A percentile compares a stretch with the other conserved stretches of the same genome.
Conservation (phyloP, 1,284 basidiomycete genomes). For the Cryptococcus maquisensis region DNA sequence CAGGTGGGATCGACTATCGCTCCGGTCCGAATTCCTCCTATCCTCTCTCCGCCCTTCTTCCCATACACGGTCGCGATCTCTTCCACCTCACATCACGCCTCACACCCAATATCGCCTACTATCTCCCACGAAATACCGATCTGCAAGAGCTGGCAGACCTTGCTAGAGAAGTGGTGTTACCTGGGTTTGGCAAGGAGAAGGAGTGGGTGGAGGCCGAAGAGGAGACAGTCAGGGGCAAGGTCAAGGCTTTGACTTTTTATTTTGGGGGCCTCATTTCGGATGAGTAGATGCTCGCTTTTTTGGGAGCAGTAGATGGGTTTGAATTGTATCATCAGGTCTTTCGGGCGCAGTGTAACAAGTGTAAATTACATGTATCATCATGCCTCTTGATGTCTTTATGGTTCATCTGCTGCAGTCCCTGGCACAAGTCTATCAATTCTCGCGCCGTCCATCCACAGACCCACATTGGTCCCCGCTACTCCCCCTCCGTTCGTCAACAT, state of each 20-base stretch:
- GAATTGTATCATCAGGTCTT: background rate
- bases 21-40: slow-evolving; percentile 56
- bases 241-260: slow-evolving; percentile 55
- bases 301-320: background rate
- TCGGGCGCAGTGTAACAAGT: background rate
- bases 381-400: background rate
- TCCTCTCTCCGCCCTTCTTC: slow-evolving; percentile 66
- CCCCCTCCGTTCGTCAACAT: slow-evolving; percentile 13
- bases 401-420: background rate
- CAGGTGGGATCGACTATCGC: slow-evolving; percentile 43
- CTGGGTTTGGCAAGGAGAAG: slow-evolving; percentile 7
- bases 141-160: slow-evolving; percentile 69
- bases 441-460: slow-evolving; percentile 21
- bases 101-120: slow-evolving; percentile 80
- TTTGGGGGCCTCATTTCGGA: slow-evolving; percentile 49
- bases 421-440: slow-evolving; percentile 18
- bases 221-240: slow-evolving; percentile 53
- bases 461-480: slow-evolving; percentile 8
- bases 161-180: slow-evolving; percentile 19
- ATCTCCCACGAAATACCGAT: slow-evolving; percentile 77
- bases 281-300: background rate
- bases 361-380: background rate
- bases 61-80: slow-evolving; percentile 74
- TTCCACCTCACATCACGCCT: slow-evolving; percentile 64
- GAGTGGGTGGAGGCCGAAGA: slow-evolving; percentile 53